Evolutionary conservation across 331 rosid species (phyloP).

Genomic region (Cucumis variabilis): DNA sequence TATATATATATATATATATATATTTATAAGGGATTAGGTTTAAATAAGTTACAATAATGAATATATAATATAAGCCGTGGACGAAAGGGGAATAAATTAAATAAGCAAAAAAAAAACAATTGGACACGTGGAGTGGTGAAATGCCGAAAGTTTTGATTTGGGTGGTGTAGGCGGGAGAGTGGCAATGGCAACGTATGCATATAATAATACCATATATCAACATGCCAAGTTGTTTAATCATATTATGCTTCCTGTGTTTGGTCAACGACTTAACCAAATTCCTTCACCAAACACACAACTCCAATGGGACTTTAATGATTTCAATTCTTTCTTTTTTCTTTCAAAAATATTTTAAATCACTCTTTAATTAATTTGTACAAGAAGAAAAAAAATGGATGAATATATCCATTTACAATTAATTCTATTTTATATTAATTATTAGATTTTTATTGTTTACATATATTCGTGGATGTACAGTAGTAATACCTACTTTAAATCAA

Average conservation of each 20-base stretch:
- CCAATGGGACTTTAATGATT: background rate
- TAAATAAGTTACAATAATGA: background rate
- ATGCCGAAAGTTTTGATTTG: background rate
- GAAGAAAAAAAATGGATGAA: no score
- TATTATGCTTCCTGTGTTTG: constrained; percentile 8
- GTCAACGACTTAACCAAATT: constrained; percentile 30
- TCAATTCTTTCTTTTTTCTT: background rate
- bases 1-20: no score
- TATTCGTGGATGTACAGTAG: no score
- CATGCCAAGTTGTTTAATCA: background rate
- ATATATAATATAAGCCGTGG: constrained; percentile 14
- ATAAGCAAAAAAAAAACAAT: no score
- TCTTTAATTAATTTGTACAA: background rate
- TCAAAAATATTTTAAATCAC: background rate
- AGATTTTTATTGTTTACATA: no score
- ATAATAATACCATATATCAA: no score
- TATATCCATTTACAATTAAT: no score
- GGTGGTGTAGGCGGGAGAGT: background rate
- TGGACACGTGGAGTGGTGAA: background rate
- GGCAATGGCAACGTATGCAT: background rate
- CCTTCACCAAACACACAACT: constrained; percentile 13
- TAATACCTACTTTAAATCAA: no score
- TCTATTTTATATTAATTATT: no score
- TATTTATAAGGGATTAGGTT: background rate
- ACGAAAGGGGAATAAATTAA: background rate